These are phyloP conservation scores for Sanguinoderma infundibulare DNA, from an alignment of 1,284 basidiomycete genomes.

Conservation along the genomic window DNA sequence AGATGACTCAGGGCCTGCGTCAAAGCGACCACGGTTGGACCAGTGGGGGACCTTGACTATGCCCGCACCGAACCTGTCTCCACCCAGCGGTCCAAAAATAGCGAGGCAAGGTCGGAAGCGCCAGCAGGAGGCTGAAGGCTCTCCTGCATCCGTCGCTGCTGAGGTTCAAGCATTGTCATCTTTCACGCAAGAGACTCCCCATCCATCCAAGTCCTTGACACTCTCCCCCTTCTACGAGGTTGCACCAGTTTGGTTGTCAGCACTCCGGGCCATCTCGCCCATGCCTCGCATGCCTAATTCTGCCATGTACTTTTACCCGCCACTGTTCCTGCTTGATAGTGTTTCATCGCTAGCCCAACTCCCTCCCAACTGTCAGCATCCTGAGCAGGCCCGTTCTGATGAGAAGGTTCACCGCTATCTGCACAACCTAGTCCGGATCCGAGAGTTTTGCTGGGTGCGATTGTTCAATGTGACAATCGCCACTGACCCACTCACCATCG, in stretches of 20 bases:
- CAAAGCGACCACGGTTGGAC: neutral
- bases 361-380: neutral
- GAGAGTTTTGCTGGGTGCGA: neutral
- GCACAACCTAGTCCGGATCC: conserved; percentile 5
- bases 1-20: neutral
- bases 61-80: no score
- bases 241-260: neutral
- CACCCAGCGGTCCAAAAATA: neutral
- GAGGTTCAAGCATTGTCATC: neutral
- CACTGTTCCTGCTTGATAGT: conserved; percentile 8
- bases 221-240: neutral
- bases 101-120: neutral
- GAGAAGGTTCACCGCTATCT: neutral
- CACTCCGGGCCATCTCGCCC: neutral
- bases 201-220: neutral
- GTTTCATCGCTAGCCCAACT: neutral
- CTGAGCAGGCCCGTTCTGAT: neutral
- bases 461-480: neutral
- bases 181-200: neutral
- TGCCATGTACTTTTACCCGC: conserved; percentile 4
- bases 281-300: neutral
- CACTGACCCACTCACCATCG: neutral
- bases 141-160: no score
- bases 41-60: neutral
- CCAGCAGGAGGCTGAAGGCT: neutral